Evolutionary conservation across 768 basidiomycete species (phyloP), one percentile per base, ranked within the genome.

Genomic region (Nidularia sp.): DNA sequence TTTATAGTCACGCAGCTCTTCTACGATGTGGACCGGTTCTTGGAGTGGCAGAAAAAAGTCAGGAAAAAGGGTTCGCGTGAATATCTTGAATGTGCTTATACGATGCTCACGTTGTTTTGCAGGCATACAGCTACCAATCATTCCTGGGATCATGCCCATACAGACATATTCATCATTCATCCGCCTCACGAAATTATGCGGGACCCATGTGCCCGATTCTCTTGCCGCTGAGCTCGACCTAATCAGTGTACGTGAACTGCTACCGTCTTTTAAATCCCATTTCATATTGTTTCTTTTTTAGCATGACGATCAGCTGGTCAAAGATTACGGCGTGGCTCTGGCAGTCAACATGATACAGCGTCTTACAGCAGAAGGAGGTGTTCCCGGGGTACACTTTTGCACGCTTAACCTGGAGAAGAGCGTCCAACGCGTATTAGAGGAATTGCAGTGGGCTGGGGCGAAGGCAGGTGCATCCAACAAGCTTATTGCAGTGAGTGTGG

Each of bases 331-430:
- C n/a, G 84, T 98, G 32, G 71, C 78, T 22, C 77, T 98, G 3
- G 90, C 94, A 1, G 85, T 90, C 8, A 73, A 83, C 29, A 96
- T 91, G 79, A 87, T 98, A 59, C 68, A 65, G 54, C 79, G 70
- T 45, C 71, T 88, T 32, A 83, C 77, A 10, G 66, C 56, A 18
- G 76, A 80, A 54, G 83, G 83, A 10, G 74, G 74, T 18, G 72
- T 92, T 35, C 69, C 75, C 6, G 94, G 93, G 0, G 80, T 98
- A 44, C 94, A 98, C 66, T 87, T 99, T 61, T 98, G 93, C 65
- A 99, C 97, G 1, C 78, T 99, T 53, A 99, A 99, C 68, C 82
- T 99, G 7, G 97, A 99, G 66, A 96, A 93, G 74, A 96, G 93
- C 59, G 88, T 98, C 2, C 86, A 88, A 50, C 81, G 85, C 10